phyloP scores from a whole-genome alignment of 2,329 filamentous ascomycete species.

The Aspergillus sp. region DNA sequence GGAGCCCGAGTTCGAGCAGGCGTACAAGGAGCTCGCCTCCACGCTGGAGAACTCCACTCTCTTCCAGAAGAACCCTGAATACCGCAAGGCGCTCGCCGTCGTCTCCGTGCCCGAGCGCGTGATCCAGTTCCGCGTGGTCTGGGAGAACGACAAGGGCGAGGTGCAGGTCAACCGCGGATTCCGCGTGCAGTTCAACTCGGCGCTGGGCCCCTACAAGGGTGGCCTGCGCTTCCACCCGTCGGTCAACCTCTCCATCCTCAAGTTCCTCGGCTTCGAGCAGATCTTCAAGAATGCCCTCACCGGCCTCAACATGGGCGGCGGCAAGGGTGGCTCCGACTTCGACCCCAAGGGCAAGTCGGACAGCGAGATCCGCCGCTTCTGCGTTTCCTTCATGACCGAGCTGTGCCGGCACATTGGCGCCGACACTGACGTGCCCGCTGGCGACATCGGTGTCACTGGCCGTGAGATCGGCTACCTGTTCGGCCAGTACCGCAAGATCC shows the following conservation, averaged over 20 bases:
- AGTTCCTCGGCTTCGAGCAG: slow-evolving; percentile 99
- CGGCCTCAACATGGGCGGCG: slow-evolving; percentile 92
- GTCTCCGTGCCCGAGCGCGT: slow-evolving; percentile 89
- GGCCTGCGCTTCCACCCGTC: slow-evolving; percentile 87
- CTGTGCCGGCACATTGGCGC: slow-evolving; percentile 94
- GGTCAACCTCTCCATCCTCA: slow-evolving; percentile 67
- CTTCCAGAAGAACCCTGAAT: slow-evolving; percentile 92
- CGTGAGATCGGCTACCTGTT: slow-evolving; percentile 95
- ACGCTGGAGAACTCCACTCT: slow-evolving; percentile 92
- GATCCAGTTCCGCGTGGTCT: slow-evolving; percentile 95
- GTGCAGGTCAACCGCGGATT: slow-evolving; percentile 92
- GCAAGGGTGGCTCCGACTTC: slow-evolving; percentile 97
- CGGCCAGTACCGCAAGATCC: slow-evolving; percentile 83
- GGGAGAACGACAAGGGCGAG: slow-evolving; percentile 87
- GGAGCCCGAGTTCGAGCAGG: slow-evolving; percentile 98
- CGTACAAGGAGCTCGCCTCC: slow-evolving; percentile 92
- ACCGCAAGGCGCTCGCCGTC: slow-evolving; percentile 84
- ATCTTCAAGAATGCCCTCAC: slow-evolving; percentile 99
- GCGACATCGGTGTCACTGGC: slow-evolving; percentile 90
- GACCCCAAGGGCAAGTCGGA: slow-evolving; percentile 98
- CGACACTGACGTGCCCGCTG: slow-evolving; percentile 92
- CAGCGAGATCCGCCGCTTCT: slow-evolving; percentile 96
- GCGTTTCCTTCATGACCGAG: slow-evolving; percentile 92
- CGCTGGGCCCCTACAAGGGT: slow-evolving; percentile 96
- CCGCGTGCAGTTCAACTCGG: slow-evolving; percentile 98